phyloP scores from a whole-genome alignment of 2,329 filamentous ascomycete genomes.

The Apiospora phragmitis region DNA sequence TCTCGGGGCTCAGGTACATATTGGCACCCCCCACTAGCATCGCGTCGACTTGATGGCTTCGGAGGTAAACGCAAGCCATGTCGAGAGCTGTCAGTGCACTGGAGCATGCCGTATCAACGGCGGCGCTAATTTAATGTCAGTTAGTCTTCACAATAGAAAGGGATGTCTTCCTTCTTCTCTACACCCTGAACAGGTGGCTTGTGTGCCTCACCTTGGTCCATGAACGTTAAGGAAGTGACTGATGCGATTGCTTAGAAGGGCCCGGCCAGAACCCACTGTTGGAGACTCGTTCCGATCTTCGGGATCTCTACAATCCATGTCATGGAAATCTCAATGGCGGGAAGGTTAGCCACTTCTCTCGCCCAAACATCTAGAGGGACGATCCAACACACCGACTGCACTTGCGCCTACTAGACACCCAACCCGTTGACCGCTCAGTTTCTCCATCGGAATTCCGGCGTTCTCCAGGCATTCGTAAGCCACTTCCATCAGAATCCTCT shows the following conservation, averaged over 20 bases:
- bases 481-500: slow-evolving; percentile 30
- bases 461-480: slow-evolving; percentile 30
- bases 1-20: not conserved
- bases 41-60: slow-evolving; percentile 13
- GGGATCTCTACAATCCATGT: slow-evolving; percentile 22
- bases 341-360: too few species aligned
- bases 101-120: slow-evolving; percentile 33
- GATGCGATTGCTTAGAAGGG: slow-evolving; percentile 32
- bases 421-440: not conserved
- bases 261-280: slow-evolving; percentile 21
- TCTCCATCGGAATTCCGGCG: slow-evolving; percentile 20
- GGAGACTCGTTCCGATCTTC: slow-evolving; percentile 20
- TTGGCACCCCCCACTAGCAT: not conserved
- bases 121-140: slow-evolving; percentile 27
- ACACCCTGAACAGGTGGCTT: slow-evolving; percentile 17
- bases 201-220: slow-evolving; percentile 29
- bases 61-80: slow-evolving; percentile 29
- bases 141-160: slow-evolving; percentile 8
- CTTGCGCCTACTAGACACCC: slow-evolving; percentile 20
- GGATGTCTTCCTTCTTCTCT: too few species aligned
- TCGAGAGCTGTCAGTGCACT: slow-evolving; percentile 27
- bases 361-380: too few species aligned
- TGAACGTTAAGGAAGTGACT: slow-evolving; percentile 35
- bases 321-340: slow-evolving; percentile 22
- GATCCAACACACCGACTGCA: not conserved